A percentile compares a stretch with the other conserved stretches of the same genome.
Conservation (phyloP, 805 yeast genomes). For the Yamadazyma philogaea region DNA sequence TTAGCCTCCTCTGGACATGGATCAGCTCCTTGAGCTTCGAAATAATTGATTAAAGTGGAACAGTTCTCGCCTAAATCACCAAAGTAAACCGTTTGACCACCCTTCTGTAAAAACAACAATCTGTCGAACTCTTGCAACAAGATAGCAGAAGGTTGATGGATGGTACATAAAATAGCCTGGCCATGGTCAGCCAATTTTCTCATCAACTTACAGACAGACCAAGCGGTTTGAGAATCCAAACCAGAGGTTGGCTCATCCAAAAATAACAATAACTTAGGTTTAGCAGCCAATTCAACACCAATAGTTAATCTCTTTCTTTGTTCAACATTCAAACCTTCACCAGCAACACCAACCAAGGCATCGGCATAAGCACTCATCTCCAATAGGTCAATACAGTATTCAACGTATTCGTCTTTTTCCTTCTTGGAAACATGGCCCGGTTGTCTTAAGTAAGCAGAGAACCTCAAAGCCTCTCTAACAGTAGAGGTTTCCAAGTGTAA, state of each 20-base stretch:
- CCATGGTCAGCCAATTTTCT: slow-evolving; percentile 43
- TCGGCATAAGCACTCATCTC: slow-evolving; percentile 72
- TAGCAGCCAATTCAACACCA: slow-evolving; percentile 42
- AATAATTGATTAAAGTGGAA: slow-evolving; percentile 54
- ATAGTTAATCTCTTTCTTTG: slow-evolving; percentile 41
- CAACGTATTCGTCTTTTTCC: slow-evolving; percentile 67
- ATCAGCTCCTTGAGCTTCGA: slow-evolving; percentile 67
- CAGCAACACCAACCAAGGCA: slow-evolving; percentile 73
- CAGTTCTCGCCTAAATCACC: slow-evolving; percentile 76
- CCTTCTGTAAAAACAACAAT: slow-evolving; percentile 28
- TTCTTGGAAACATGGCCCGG: slow-evolving; percentile 50
- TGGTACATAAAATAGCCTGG: slow-evolving; percentile 71
- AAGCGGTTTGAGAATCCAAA: slow-evolving; percentile 54
- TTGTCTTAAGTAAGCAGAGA: slow-evolving; percentile 71
- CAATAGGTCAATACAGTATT: slow-evolving; percentile 58
- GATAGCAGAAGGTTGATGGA: slow-evolving; percentile 52
- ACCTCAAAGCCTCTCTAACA: slow-evolving; percentile 69
- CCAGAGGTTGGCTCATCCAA: slow-evolving; percentile 66
- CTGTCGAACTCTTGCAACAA: slow-evolving; percentile 39
- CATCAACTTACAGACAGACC: slow-evolving; percentile 54
- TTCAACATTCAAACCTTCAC: slow-evolving; percentile 52
- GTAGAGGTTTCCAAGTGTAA: slow-evolving; percentile 65
- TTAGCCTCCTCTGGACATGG: slow-evolving; percentile 36
- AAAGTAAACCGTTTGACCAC: slow-evolving; percentile 64
- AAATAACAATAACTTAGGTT: slow-evolving; percentile 44